A percentile compares a stretch with the other conserved stretches of the same genome.
Conservation (phyloP, 495 filamentous ascomycete genomes). For the Penicillium tannophilum region DNA sequence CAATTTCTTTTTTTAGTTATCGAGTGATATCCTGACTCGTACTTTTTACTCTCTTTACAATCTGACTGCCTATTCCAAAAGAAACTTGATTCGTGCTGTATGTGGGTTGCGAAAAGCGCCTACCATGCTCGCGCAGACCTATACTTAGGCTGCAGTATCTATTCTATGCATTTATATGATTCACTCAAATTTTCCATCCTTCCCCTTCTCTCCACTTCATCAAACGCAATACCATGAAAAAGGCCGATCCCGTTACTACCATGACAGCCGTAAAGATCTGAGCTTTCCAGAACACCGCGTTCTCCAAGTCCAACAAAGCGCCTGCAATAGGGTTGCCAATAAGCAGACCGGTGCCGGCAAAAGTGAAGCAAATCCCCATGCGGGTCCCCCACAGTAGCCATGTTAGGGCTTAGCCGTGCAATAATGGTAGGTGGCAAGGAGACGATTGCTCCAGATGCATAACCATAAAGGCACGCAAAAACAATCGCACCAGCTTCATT, state of each 20-base stretch:
- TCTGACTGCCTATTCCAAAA: neutral
- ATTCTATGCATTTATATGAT: neutral
- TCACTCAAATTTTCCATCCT: conserved; percentile 13
- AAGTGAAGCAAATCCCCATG: conserved; percentile 61
- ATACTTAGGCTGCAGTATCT: neutral
- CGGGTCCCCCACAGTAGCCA: conserved; percentile 60
- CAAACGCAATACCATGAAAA: conserved; percentile 8
- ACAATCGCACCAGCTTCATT: conserved; percentile 35
- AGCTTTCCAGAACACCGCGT: conserved; percentile 14
- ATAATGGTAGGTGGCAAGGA: conserved; percentile 35
- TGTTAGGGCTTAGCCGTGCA: conserved; percentile 33
- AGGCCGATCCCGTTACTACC: conserved; percentile 5
- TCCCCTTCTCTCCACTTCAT: conserved; percentile 8
- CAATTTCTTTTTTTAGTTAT: neutral
- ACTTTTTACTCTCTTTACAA: neutral
- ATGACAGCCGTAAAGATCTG: conserved; percentile 14
- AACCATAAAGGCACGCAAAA: conserved; percentile 44
- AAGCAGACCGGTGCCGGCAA: conserved; percentile 52
- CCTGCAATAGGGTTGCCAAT: conserved; percentile 65
- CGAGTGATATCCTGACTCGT: neutral
- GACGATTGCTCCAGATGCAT: conserved; percentile 41
- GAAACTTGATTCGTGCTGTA: neutral
- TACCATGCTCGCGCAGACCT: neutral
- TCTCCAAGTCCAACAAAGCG: conserved; percentile 35
- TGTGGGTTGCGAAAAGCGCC: neutral